Evolutionary conservation across 768 basidiomycete species (phyloP).

Genomic region (Crepidotus variabilis): DNA sequence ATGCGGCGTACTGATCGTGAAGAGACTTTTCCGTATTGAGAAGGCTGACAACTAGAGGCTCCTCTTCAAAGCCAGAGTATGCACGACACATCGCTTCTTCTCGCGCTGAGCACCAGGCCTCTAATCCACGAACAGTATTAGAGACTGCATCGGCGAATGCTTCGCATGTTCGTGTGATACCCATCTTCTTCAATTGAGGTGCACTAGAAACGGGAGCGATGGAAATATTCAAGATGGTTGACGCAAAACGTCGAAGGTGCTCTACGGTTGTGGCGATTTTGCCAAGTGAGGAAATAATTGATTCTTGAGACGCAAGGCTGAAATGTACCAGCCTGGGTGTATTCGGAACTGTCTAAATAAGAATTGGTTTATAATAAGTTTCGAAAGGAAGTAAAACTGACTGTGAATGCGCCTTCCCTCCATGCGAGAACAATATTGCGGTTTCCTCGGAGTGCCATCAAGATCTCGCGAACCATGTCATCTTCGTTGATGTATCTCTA

Average conservation of each 20-base stretch:
- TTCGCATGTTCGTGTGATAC: constrained; percentile 63
- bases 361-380: neutral
- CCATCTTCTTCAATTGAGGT: constrained; percentile 14
- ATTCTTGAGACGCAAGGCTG: constrained; percentile 61
- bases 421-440: constrained; percentile 53
- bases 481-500: constrained; percentile 73
- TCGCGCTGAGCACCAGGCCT: constrained; percentile 64
- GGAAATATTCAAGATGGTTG: constrained; percentile 32
- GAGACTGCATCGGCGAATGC: constrained; percentile 79
- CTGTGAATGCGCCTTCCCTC: constrained; percentile 29
- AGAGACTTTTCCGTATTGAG: constrained; percentile 60
- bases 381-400: constrained; percentile 12
- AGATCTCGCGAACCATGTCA: constrained; percentile 72
- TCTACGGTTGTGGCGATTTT: constrained; percentile 55
- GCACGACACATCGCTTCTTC: constrained; percentile 70
- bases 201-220: constrained; percentile 22
- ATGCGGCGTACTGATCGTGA: constrained; percentile 50
- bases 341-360: constrained; percentile 39
- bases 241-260: constrained; percentile 61
- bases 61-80: constrained; percentile 39
- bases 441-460: constrained; percentile 73
- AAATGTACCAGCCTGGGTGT: constrained; percentile 65
- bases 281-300: constrained; percentile 59
- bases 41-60: constrained; percentile 57
- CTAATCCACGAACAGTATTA: constrained; percentile 51